phyloP scores from a whole-genome alignment of 495 filamentous ascomycete genomes.

The Letharia lupina region DNA sequence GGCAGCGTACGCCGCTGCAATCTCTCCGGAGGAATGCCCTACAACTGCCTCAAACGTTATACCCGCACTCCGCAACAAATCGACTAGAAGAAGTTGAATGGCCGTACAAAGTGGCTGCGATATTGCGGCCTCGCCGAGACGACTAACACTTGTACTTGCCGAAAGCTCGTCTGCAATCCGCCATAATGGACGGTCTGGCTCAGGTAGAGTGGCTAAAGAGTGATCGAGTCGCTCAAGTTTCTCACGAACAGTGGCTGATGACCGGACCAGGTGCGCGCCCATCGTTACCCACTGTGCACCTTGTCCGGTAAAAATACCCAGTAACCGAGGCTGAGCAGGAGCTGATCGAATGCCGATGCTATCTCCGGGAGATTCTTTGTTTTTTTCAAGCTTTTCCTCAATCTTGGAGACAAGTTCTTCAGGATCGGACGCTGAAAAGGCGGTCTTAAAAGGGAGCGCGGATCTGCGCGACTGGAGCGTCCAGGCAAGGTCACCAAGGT shows the following conservation, averaged over 20 bases:
- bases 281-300: constrained; percentile 31
- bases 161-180: constrained; percentile 15
- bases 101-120: constrained; percentile 33
- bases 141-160: neutral
- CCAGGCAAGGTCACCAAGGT: too few species aligned
- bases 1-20: constrained; percentile 54
- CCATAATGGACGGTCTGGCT: constrained; percentile 22
- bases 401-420: too few species aligned
- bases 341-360: too few species aligned
- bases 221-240: neutral
- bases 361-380: too few species aligned
- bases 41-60: constrained; percentile 42
- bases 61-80: constrained; percentile 46
- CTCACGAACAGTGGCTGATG: neutral
- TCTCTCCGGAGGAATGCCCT: constrained; percentile 60
- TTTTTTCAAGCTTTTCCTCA: neutral
- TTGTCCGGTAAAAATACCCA: constrained; percentile 31
- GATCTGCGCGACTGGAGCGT: too few species aligned
- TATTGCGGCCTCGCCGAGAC: constrained; percentile 10
- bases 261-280: constrained; percentile 16
- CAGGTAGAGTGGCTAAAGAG: neutral
- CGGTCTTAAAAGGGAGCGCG: too few species aligned
- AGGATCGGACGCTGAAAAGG: too few species aligned
- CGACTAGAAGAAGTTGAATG: constrained; percentile 40
- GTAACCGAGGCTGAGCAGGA: too few species aligned